Base-by-base conservation (phyloP, 495 filamentous ascomycete genomes). In the Trypethelium eluteriae region DNA sequence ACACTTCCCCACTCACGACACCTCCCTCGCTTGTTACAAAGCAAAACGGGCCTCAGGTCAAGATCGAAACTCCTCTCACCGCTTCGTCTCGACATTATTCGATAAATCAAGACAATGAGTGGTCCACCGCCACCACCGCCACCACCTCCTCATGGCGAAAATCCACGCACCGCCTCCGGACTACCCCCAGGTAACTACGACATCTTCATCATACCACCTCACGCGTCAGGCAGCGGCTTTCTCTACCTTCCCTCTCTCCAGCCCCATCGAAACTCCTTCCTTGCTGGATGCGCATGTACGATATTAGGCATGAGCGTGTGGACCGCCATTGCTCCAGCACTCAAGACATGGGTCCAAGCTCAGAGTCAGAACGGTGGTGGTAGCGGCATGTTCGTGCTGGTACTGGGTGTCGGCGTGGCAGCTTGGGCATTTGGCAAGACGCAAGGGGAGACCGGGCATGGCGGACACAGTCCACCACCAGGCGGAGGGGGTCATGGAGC, bases 161-260 rank as follows among this genome's bases (percentile, higher is more conserved):
- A 70, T 38, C 72, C 74, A 3, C 75, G 73, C 44, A 68, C 73
- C 14, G 66, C 73, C n/a, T 69, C 71, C 36, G 88, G 86, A 64
- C 81, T 95, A 2, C 92, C 91, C 0, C 77, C 85, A 0, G 91
- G 92, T 38, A 92, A 92, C 74, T 98, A 95, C 79, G 93, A 98
- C 77, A 95, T 97, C 77, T 97, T 97, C 79, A 88, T 98, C 70
- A 92, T 98, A 66, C 93, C 94, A 2, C 90, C 90, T n/a, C 91
- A 97, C 73, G 92, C 92, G 9, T 83, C 93, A 12, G 94, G 94
- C 67, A 83, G 85, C 0, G 94, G 94, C 11, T 96, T 98, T 75
- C 79, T 98, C 10, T 98, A 98, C 76, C 85, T 98, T 34, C 94
- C 94, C 0, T 96, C 91, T 0, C 75, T 98, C 38, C 83, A 88